Evolutionary conservation across 768 basidiomycete species (phyloP).

Genomic region (Hypholoma sublateritium): DNA sequence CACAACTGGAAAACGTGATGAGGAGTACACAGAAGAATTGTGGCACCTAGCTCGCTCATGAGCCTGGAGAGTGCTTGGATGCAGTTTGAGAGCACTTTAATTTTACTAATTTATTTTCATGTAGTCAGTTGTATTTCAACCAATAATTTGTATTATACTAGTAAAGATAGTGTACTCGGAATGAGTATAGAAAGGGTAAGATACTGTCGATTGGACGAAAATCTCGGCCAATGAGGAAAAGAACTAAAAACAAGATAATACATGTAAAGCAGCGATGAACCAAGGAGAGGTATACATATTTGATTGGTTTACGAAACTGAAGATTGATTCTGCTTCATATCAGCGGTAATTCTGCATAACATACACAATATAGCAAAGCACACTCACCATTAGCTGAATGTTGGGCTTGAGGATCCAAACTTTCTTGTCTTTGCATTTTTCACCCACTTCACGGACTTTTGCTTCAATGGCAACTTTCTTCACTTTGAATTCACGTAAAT

Average conservation of each 20-base stretch:
- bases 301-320: neutral
- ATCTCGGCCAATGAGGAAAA: neutral
- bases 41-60: slow-evolving; percentile 49
- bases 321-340: slow-evolving; percentile 3
- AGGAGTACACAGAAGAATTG: slow-evolving; percentile 38
- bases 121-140: slow-evolving; percentile 16
- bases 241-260: neutral
- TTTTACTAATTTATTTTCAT: slow-evolving; percentile 5
- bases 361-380: neutral
- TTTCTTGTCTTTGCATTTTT: slow-evolving; percentile 72
- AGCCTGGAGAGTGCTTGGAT: slow-evolving; percentile 4
- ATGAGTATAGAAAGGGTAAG: neutral
- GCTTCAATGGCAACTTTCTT: slow-evolving; percentile 85
- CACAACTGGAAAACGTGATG: slow-evolving; percentile 29
- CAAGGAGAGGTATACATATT: neutral
- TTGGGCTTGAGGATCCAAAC: slow-evolving; percentile 68
- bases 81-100: neutral
- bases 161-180: neutral
- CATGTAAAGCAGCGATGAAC: neutral
- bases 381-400: slow-evolving; percentile 21
- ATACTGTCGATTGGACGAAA: neutral
- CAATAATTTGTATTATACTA: slow-evolving; percentile 9
- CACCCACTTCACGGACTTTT: slow-evolving; percentile 74
- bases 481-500: slow-evolving; percentile 65
- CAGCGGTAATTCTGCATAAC: neutral